Percentiles rank a stretch among this genome's conserved stretches.
Conservation (phyloP, 2,329 filamentous ascomycete genomes). For the Penicillium sclerotigenum region DNA sequence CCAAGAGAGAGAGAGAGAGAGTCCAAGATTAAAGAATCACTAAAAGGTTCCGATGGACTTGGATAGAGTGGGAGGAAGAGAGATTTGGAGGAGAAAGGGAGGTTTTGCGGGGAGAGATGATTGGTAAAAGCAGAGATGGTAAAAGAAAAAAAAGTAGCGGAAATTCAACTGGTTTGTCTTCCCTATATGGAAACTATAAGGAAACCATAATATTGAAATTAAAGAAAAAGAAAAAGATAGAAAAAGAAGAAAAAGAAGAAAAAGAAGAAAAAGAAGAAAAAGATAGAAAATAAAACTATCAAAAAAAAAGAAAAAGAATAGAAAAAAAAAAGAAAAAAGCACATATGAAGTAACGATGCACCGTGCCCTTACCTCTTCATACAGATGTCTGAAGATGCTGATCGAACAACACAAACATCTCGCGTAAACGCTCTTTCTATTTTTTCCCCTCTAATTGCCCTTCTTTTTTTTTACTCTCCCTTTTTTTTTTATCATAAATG, state of each 20-base stretch:
- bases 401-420: conserved; percentile 6
- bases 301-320: conserved; percentile 5
- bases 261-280: neutral
- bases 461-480: neutral
- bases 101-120: neutral
- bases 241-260: neutral
- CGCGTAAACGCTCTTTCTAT: neutral
- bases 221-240: neutral
- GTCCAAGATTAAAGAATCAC: neutral
- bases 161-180: neutral
- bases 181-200: neutral
- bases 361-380: conserved; percentile 4
- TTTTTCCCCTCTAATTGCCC: neutral
- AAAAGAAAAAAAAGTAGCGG: neutral
- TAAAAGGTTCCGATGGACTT: neutral
- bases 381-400: conserved; percentile 15
- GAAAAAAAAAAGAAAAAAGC: conserved; percentile 5
- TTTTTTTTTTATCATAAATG: neutral
- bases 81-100: neutral
- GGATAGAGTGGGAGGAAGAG: neutral
- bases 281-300: neutral
- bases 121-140: neutral
- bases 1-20: neutral
- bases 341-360: conserved; percentile 13
- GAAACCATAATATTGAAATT: neutral